These are phyloP conservation scores for Flaveria floridana DNA, from an alignment of 140 eudicot genomes.

Conservation along the genomic window DNA sequence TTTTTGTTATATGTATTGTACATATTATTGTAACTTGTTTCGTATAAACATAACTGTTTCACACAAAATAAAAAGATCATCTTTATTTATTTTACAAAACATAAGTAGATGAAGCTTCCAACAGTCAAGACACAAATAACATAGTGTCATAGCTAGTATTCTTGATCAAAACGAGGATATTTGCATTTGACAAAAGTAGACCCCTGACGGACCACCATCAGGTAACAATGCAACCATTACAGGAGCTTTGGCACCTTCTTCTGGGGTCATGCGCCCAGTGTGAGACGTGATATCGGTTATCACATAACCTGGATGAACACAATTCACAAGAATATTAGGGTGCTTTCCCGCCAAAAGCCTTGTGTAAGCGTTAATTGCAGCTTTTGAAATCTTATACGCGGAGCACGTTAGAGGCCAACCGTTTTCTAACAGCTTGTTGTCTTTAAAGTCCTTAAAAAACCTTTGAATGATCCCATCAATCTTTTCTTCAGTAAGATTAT, in stretches of 20 bases:
- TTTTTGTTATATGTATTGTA: not conserved
- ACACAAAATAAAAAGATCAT: not conserved
- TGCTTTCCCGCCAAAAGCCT: conserved; percentile 40
- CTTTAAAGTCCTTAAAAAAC: conserved; percentile 43
- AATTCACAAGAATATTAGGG: conserved; percentile 32
- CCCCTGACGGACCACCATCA: conserved; percentile 41
- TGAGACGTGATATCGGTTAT: conserved; percentile 43
- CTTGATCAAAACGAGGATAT: conserved; percentile 24
- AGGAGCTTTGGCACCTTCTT: conserved; percentile 49
- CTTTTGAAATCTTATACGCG: conserved; percentile 51
- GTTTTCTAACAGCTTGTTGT: conserved; percentile 29
- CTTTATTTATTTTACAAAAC: not conserved
- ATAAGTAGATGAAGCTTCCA: not conserved
- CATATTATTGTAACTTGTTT: not conserved
- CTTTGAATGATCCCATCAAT: conserved; percentile 42
- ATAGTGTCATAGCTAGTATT: not conserved
- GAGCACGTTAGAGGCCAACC: conserved; percentile 43
- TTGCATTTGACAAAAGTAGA: conserved; percentile 33
- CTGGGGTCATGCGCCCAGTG: conserved; percentile 37
- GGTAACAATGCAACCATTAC: conserved; percentile 47
- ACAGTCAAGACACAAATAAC: not conserved
- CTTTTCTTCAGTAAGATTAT: conserved; percentile 44
- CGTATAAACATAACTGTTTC: not conserved
- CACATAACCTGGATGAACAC: conserved; percentile 54
- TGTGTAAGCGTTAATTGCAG: conserved; percentile 51